Evolutionary conservation across 805 yeast genomes (phyloP).

Genomic region (Cyberlindnera suaveolens): DNA sequence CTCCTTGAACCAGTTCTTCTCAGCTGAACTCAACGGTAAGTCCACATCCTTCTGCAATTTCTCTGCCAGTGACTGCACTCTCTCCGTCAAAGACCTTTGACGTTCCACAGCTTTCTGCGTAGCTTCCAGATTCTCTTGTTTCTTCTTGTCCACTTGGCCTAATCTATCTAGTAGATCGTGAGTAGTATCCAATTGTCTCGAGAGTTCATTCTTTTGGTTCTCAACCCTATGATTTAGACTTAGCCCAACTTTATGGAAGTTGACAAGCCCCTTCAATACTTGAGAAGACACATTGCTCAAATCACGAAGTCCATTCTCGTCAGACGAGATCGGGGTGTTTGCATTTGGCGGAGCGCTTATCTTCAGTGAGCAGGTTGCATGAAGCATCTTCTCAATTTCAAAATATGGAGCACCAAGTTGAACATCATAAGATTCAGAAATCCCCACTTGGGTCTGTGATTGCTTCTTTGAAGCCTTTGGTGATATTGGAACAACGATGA

Average conservation of each 20-base stretch:
- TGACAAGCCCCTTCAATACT: constrained; percentile 8
- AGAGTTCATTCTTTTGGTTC: constrained; percentile 36
- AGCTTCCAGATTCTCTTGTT: constrained; percentile 11
- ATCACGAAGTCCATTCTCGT: constrained; percentile 13
- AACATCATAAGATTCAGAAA: neutral
- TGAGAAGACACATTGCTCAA: constrained; percentile 20
- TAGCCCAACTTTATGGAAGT: constrained; percentile 29
- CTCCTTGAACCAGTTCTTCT: constrained; percentile 41
- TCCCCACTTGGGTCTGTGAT: neutral
- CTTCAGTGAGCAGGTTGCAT: neutral
- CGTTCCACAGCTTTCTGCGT: constrained; percentile 22
- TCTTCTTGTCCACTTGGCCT: constrained; percentile 9
- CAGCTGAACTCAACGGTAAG: constrained; percentile 32
- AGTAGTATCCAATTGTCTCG: constrained; percentile 31
- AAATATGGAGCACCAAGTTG: constrained; percentile 7
- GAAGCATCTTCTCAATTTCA: constrained; percentile 6
- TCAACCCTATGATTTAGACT: constrained; percentile 29
- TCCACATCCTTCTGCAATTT: constrained; percentile 22
- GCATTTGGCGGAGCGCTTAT: constrained; percentile 6
- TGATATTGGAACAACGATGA: constrained; percentile 4
- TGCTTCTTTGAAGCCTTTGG: neutral
- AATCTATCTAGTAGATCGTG: constrained; percentile 19
- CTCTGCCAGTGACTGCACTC: constrained; percentile 26
- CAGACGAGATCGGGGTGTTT: neutral
- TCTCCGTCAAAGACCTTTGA: constrained; percentile 27